Evolutionary conservation across 2,329 filamentous ascomycete genomes (phyloP).

Genomic region (Scedosporium aurantiacum): DNA sequence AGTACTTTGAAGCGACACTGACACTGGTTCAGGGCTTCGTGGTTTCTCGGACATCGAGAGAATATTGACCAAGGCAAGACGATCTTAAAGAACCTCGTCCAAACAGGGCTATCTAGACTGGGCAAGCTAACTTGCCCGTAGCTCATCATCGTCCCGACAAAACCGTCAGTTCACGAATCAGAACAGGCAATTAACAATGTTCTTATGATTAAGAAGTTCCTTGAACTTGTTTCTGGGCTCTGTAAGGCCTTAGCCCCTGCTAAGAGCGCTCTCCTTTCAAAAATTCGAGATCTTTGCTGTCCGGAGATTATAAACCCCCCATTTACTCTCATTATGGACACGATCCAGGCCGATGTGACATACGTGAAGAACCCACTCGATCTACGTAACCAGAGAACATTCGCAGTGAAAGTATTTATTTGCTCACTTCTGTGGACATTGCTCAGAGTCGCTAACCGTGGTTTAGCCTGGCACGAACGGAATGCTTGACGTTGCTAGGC

Average conservation of each 20-base stretch:
- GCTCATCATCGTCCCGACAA: constrained; percentile 66
- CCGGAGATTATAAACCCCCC: constrained; percentile 51
- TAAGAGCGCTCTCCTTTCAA: constrained; percentile 50
- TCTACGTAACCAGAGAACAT: constrained; percentile 78
- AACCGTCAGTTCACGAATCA: constrained; percentile 53
- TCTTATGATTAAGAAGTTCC: constrained; percentile 75
- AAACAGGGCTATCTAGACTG: too few species aligned
- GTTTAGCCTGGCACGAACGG: constrained; percentile 65
- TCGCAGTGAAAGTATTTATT: constrained; percentile 61
- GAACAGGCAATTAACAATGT: constrained; percentile 81
- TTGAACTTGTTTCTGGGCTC: constrained; percentile 55
- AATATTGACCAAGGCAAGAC: constrained; percentile 56
- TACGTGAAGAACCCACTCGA: constrained; percentile 74
- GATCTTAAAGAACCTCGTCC: background rate
- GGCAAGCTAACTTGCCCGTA: constrained; percentile 21
- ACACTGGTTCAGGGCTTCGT: constrained; percentile 5
- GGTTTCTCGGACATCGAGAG: constrained; percentile 70
- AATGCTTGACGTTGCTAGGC: constrained; percentile 76
- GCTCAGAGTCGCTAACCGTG: constrained; percentile 8
- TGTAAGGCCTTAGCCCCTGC: constrained; percentile 57
- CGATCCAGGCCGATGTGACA: constrained; percentile 70
- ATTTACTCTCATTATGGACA: constrained; percentile 51
- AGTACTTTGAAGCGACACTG: background rate
- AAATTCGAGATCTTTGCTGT: constrained; percentile 59
- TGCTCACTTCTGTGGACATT: background rate